Base-by-base conservation (phyloP, 2,329 filamentous ascomycete species). In the Aureobasidium subglaciale region DNA sequence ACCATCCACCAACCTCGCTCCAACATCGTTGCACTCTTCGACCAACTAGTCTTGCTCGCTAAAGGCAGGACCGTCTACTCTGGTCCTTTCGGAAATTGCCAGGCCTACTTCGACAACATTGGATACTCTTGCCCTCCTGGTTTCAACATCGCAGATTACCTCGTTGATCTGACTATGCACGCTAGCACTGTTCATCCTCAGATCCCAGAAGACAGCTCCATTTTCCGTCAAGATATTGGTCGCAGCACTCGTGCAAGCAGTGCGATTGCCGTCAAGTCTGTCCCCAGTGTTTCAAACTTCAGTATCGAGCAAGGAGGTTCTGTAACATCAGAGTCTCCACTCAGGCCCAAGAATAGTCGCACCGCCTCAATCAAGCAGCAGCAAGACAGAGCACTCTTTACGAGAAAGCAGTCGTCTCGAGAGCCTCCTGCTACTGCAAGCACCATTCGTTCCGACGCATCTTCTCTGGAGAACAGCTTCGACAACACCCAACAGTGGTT, bases 141-240 rank as follows among this genome's bases (percentile, higher is more conserved):
- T 2, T 99, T 97, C 80, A 99, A 99, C 66, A 97, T 99, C 70
- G 93, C 93, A 4, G 93, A 99, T 69, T 99, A 96, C 67, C 81
- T 99, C 5, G 91, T 99, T 27, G 93, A 99, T 68, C 78, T 99
- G 37, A 97, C 93, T 0, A 97, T 99, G 92, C 93, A 99, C 68
- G 91, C 90, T 22, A 83, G 88, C 57, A 77, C 79, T 52, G 75
- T 78, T 13, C 74, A 72, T 34, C 76, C 78, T 1, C 73, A 78
- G 10, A 71, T 77, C 2, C 78, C 83, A 27, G 81, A 84, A 46
- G 74, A 80, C 41, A 80, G 77, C 18, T 57, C 56, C 6, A 53
- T 60, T 2, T 79, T 83, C 56, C 80, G 85, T 13, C 55, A 57
- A 30, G 82, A 85, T 55, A 81, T 80, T 15, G 81, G 78, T 2